A percentile compares a stretch with the other conserved stretches of the same genome.
Conservation (phyloP, 2,329 filamentous ascomycete genomes). For the Phialophora tarda region DNA sequence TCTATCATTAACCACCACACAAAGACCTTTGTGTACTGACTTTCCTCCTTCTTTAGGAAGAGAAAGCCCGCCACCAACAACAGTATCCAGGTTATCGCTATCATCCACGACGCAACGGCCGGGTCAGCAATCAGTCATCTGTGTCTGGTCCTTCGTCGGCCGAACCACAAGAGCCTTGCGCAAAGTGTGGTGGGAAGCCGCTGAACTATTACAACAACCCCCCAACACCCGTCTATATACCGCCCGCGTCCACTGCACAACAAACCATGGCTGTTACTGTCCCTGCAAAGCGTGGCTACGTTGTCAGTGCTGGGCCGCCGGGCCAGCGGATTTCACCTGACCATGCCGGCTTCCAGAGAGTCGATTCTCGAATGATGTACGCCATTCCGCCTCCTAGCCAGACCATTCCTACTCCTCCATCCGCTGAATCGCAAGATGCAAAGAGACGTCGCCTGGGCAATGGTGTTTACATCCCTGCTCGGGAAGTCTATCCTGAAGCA, state of each 20-base stretch:
- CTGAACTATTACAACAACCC: constrained; percentile 50
- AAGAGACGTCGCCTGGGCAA: constrained; percentile 67
- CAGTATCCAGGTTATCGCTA: constrained; percentile 96
- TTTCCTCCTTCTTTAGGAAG: constrained; percentile 62
- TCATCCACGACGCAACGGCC: constrained; percentile 71
- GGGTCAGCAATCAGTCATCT: constrained; percentile 43
- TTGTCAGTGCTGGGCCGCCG: constrained; percentile 30
- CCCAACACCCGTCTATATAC: constrained; percentile 50
- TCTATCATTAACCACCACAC: constrained; percentile 15
- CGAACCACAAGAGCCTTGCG: constrained; percentile 34
- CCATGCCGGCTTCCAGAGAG: constrained; percentile 30
- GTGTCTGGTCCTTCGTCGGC: constrained; percentile 31
- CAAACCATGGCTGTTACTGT: constrained; percentile 45
- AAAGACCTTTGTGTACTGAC: constrained; percentile 36
- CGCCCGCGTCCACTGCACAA: constrained; percentile 47
- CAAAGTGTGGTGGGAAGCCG: constrained; percentile 51
- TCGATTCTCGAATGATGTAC: constrained; percentile 37
- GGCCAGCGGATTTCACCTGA: constrained; percentile 31
- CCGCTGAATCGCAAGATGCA: constrained; percentile 53
- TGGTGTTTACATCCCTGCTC: constrained; percentile 49
- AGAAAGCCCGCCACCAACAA: constrained; percentile 85
- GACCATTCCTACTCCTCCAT: constrained; percentile 31
- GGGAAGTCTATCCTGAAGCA: constrained; percentile 44
- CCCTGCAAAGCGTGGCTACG: constrained; percentile 40
- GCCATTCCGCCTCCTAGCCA: constrained; percentile 29